Percentiles rank a stretch among this genome's conserved stretches.
These are phyloP conservation scores for Rhodofomes roseus DNA, from an alignment of 1,284 basidiomycete species.

Conservation along the genomic window DNA sequence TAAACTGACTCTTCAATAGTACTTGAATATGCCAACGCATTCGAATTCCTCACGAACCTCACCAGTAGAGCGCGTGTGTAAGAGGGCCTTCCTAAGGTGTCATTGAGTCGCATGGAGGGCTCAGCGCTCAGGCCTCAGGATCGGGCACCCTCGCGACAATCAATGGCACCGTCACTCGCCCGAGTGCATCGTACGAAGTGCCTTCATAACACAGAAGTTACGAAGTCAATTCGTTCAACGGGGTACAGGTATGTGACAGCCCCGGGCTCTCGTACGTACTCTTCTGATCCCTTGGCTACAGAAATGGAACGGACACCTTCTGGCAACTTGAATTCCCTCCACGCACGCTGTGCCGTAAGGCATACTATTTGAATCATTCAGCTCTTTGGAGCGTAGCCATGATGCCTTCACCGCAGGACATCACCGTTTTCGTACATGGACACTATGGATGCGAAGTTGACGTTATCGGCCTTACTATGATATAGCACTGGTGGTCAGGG, in stretches of 20 bases:
- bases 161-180: no score
- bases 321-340: neutral
- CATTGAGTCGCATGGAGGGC: neutral
- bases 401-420: no score
- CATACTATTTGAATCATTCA: no score
- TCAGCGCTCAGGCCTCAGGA: neutral
- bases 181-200: neutral
- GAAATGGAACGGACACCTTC: neutral
- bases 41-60: constrained; percentile 1
- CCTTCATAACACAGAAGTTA: neutral
- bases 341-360: no score
- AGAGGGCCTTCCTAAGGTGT: neutral
- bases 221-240: neutral
- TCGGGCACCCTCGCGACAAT: no score
- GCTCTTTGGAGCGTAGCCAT: no score
- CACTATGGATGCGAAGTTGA: no score
- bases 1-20: neutral
- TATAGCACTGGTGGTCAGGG: no score
- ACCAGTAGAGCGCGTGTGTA: neutral
- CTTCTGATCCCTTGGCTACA: neutral
- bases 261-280: no score
- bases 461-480: no score
- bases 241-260: neutral
- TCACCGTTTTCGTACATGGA: no score
- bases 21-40: constrained; percentile 1